These are phyloP conservation scores for Coemansia aciculifera DNA, from an alignment of 192 early-diverging fungal genomes.

Conservation along the genomic window DNA sequence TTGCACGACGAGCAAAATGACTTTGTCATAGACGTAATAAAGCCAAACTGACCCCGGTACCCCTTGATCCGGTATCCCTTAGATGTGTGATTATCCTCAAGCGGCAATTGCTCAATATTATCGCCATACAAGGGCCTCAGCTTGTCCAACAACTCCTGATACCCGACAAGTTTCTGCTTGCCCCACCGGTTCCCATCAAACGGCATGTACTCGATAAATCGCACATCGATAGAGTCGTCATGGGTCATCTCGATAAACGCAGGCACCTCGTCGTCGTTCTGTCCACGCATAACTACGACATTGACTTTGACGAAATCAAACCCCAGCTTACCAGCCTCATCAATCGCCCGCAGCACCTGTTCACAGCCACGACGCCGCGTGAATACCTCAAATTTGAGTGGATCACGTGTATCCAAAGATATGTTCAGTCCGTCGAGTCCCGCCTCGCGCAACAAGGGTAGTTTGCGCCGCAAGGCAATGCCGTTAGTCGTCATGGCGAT, in stretches of 20 bases:
- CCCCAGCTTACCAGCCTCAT: conserved; percentile 64
- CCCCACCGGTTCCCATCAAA: conserved; percentile 97
- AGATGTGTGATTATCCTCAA: conserved; percentile 81
- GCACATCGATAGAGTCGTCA: conserved; percentile 69
- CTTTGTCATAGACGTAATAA: conserved; percentile 98
- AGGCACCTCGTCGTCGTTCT: conserved; percentile 82
- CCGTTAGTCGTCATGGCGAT: conserved; percentile 97
- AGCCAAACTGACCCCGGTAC: conserved; percentile 87
- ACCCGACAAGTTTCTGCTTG: conserved; percentile 77
- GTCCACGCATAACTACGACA: conserved; percentile 84
- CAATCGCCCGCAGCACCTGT: conserved; percentile 74
- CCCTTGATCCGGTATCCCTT: conserved; percentile 75
- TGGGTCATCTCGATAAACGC: conserved; percentile 85
- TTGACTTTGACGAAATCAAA: conserved; percentile 87
- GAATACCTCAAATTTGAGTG: conserved; percentile 83
- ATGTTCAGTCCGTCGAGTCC: conserved; percentile 91
- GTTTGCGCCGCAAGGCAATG: conserved; percentile 83
- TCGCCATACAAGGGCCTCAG: conserved; percentile 61
- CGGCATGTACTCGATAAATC: conserved; percentile 99
- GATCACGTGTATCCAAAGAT: conserved; percentile 88
- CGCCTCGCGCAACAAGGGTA: conserved; percentile 64
- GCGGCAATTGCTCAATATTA: conserved; percentile 60
- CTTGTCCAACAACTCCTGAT: conserved; percentile 68
- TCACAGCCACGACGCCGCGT: conserved; percentile 83
- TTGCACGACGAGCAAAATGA: conserved; percentile 96